Evolutionary conservation across 179 eudicot species (phyloP), one percentile per base, ranked within the genome.

Genomic region (Silene coronaria): DNA sequence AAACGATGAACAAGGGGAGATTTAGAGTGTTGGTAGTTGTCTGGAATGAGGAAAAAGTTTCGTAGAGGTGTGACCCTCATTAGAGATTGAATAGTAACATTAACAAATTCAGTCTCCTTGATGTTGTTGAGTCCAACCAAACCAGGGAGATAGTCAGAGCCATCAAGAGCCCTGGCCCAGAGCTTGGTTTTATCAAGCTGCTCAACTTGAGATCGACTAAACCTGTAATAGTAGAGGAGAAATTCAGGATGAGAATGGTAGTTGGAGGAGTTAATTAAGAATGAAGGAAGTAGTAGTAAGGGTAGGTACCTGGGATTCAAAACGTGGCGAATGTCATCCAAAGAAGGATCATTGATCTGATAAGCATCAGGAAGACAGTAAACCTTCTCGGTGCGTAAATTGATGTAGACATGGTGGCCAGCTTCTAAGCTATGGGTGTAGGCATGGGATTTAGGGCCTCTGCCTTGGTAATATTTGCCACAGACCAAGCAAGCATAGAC

Each of bases 91-190:
- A 95, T 92, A 9, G 97, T 95, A 10, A 95, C 99, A 71, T 95
- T 95, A 9, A 95, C 96, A 86, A 92, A 95, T 73, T 92, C 99
- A 17, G 96, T 95, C 81, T 95, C 93, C 86, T 83, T 87, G 36
- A 95, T 92, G 82, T 90, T 95, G 83, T 92, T 95, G 69, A 92
- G 86, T 63, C 99, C 97, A 27, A 95, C 98, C 96, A 90, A 85
- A 82, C 97, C 98, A 80, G 98, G 99, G 70, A 95, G 95, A 80
- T 95, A 95, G 79, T 95, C 94, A 38, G 99, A 92, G 16, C 96
- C 99, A 90, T 95, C 97, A 87, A 94, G 97, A 71, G 99, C 99
- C 82, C 97, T 88, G 36, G 99, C 84, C 99, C 97, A 92, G 48
- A 88, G 90, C 81, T 85, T 87, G 79, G 85, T 90, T 78, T 70